Conservation (phyloP, 345 rosid genomes). For the Sisymbrium irio region DNA sequence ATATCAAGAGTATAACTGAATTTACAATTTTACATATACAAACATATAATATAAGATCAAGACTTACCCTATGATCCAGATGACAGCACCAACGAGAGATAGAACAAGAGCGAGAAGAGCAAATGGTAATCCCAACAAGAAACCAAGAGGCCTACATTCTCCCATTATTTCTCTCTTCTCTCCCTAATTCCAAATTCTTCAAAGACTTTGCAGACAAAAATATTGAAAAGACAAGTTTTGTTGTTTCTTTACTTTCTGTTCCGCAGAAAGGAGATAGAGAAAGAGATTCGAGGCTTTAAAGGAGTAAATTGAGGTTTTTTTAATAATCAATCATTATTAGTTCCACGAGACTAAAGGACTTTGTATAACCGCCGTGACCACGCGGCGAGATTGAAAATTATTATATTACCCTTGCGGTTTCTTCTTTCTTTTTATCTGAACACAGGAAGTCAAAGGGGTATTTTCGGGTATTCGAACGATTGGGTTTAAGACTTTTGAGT, state of each 20-base stretch:
- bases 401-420: neutral
- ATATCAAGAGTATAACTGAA: neutral
- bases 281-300: neutral
- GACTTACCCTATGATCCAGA: constrained; percentile 74
- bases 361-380: constrained; percentile 21
- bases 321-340: neutral
- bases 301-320: neutral
- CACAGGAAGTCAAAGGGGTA: neutral
- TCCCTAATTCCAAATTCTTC: neutral
- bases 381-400: neutral
- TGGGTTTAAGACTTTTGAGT: no score
- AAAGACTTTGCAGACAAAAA: neutral
- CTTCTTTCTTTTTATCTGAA: neutral
- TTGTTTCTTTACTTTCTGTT: neutral
- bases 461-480: neutral
- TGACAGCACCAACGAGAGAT: constrained; percentile 60
- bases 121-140: constrained; percentile 76
- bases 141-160: constrained; percentile 77
- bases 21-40: neutral
- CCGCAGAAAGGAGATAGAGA: neutral
- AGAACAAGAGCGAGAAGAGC: constrained; percentile 65
- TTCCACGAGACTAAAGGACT: neutral
- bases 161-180: neutral
- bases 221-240: neutral
- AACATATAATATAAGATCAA: neutral